Evolutionary conservation across 2,329 filamentous ascomycete genomes (phyloP).

Genomic region (Claviceps fusiformis): DNA sequence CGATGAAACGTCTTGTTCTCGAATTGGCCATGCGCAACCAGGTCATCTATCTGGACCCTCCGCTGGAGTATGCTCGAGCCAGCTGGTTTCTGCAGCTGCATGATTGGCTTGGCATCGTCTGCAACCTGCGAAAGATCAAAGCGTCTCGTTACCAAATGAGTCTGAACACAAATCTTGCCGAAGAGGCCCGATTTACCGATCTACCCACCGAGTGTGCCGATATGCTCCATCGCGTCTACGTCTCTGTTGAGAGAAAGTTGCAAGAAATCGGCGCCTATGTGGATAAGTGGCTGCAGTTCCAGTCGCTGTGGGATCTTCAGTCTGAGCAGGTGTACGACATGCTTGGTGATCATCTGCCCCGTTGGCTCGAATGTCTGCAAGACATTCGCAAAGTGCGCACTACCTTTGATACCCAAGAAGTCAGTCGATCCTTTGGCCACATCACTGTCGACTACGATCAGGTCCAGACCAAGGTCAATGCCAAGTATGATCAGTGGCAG

Average conservation of each 20-base stretch:
- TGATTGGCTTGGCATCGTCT: conserved; percentile 84
- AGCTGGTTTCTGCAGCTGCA: conserved; percentile 91
- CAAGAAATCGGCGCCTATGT: conserved; percentile 72
- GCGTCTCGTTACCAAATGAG: conserved; percentile 90
- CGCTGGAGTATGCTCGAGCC: conserved; percentile 78
- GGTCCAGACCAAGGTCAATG: conserved; percentile 95
- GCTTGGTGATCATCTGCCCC: conserved; percentile 77
- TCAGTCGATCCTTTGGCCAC: conserved; percentile 84
- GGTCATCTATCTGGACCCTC: conserved; percentile 90
- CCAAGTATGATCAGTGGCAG: conserved; percentile 99
- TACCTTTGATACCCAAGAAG: conserved; percentile 95
- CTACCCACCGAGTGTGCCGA: conserved; percentile 73
- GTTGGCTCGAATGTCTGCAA: conserved; percentile 91
- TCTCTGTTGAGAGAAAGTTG: conserved; percentile 70
- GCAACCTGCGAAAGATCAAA: conserved; percentile 87
- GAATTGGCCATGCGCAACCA: conserved; percentile 98
- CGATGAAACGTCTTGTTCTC: conserved; percentile 62
- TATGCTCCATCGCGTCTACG: conserved; percentile 67
- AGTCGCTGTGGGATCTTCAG: conserved; percentile 95
- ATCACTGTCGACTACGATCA: conserved; percentile 96
- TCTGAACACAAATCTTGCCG: conserved; percentile 51
- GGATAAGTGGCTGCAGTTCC: conserved; percentile 96
- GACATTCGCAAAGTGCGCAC: conserved; percentile 91
- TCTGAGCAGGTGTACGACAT: conserved; percentile 90
- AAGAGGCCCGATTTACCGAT: conserved; percentile 65